Percentiles rank a stretch among this genome's conserved stretches.
phyloP scores from a whole-genome alignment of 73 alveolate species.

The Tetrahymena thermophila region DNA sequence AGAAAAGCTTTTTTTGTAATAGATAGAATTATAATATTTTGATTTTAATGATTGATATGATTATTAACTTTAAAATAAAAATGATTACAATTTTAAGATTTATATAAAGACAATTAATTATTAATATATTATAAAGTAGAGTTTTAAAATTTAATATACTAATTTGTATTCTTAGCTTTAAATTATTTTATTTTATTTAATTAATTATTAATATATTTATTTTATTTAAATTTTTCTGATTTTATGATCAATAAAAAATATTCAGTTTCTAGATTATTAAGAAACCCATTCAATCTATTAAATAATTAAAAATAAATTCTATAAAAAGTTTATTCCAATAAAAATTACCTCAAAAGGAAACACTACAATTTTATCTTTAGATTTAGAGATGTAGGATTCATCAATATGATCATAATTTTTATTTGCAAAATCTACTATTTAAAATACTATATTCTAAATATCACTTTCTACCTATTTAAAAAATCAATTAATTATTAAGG shows the following conservation, averaged over 20 bases:
- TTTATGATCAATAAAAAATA: neutral
- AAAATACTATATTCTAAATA: neutral
- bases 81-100: no score
- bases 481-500: neutral
- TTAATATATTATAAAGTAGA: no score
- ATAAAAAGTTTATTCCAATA: neutral
- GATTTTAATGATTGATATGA: no score
- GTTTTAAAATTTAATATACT: neutral
- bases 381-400: neutral
- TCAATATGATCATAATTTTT: neutral
- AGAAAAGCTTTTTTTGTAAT: no score
- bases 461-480: neutral
- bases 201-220: no score
- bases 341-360: neutral
- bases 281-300: neutral
- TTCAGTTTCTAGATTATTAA: neutral
- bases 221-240: no score
- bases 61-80: no score
- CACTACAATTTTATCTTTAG: neutral
- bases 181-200: no score
- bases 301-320: neutral
- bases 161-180: neutral
- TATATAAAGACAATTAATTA: no score
- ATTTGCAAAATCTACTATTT: neutral
- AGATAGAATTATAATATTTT: no score